These are phyloP conservation scores for Phylloporus scabripes DNA, from an alignment of 768 basidiomycete species.

Conservation along the genomic window DNA sequence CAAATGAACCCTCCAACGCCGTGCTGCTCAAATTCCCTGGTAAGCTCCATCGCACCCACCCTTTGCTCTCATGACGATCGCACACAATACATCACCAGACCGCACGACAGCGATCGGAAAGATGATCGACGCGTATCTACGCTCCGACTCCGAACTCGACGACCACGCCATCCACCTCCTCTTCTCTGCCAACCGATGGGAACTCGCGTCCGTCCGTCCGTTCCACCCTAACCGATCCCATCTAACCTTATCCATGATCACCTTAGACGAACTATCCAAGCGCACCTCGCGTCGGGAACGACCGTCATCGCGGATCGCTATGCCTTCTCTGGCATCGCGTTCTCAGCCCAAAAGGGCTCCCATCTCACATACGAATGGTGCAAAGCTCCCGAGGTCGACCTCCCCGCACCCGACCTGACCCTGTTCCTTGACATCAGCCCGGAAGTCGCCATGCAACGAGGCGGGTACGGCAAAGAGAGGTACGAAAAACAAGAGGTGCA, in stretches of 20 bases:
- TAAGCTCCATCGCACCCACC: constrained; percentile 29
- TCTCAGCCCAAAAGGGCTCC: constrained; percentile 54
- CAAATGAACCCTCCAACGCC: constrained; percentile 26
- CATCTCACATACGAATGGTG: constrained; percentile 69
- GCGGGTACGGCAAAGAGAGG: constrained; percentile 81
- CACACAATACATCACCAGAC: constrained; percentile 42
- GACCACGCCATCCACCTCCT: constrained; percentile 90
- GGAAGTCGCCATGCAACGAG: constrained; percentile 58
- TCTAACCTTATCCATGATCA: neutral
- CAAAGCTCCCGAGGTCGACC: constrained; percentile 73
- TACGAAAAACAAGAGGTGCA: constrained; percentile 84
- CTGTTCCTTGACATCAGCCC: constrained; percentile 83
- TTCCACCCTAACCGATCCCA: neutral
- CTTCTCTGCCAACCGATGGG: constrained; percentile 98
- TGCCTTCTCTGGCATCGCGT: constrained; percentile 94
- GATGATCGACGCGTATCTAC: constrained; percentile 91
- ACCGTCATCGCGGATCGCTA: constrained; percentile 89
- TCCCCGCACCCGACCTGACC: constrained; percentile 85
- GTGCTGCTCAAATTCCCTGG: constrained; percentile 87
- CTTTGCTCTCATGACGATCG: neutral
- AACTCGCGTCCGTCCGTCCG: constrained; percentile 60
- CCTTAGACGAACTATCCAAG: constrained; percentile 54
- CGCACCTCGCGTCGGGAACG: constrained; percentile 55
- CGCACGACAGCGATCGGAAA: constrained; percentile 85
- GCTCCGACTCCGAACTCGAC: constrained; percentile 79